These are phyloP conservation scores for Pleurotus tuber-regium DNA, from an alignment of 768 basidiomycete genomes.

Conservation along the genomic window DNA sequence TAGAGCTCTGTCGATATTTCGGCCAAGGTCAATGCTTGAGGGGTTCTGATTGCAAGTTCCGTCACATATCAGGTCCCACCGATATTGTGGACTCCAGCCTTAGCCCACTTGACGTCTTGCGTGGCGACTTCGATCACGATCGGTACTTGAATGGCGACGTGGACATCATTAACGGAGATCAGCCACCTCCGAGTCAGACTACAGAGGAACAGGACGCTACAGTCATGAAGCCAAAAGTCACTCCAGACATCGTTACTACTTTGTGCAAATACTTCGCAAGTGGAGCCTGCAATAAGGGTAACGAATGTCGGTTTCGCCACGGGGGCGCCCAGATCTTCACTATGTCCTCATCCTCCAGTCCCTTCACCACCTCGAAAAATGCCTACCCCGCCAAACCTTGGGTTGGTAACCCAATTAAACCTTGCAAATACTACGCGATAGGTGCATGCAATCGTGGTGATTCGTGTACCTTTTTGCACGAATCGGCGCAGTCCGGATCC, in stretches of 20 bases:
- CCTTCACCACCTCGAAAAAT: background rate
- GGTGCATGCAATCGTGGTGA: slow-evolving; percentile 10
- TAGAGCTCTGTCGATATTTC: slow-evolving; percentile 6
- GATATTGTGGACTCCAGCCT: background rate
- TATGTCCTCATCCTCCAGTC: slow-evolving; percentile 30
- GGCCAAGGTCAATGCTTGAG: background rate
- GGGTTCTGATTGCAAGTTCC: background rate
- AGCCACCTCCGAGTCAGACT: too few relatives aligned
- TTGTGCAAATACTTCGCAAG: slow-evolving; percentile 42
- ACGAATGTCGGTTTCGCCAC: slow-evolving; percentile 36
- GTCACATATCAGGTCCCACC: background rate
- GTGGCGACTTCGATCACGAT: background rate
- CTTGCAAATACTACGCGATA: slow-evolving; percentile 11
- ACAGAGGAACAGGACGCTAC: too few relatives aligned
- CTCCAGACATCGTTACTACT: slow-evolving; percentile 24
- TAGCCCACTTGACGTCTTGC: background rate
- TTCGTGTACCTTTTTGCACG: slow-evolving; percentile 9
- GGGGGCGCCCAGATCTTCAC: slow-evolving; percentile 20
- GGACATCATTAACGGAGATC: too few relatives aligned
- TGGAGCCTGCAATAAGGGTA: slow-evolving; percentile 29
- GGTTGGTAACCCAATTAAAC: slow-evolving; percentile 8
- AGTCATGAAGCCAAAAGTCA: slow-evolving; percentile 22
- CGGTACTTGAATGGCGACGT: too few relatives aligned
- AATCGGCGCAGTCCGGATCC: background rate
- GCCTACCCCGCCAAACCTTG: too few relatives aligned